Base-by-base conservation (phyloP, 2,329 filamentous ascomycete genomes). In the Berkeleyomyces basicola region DNA sequence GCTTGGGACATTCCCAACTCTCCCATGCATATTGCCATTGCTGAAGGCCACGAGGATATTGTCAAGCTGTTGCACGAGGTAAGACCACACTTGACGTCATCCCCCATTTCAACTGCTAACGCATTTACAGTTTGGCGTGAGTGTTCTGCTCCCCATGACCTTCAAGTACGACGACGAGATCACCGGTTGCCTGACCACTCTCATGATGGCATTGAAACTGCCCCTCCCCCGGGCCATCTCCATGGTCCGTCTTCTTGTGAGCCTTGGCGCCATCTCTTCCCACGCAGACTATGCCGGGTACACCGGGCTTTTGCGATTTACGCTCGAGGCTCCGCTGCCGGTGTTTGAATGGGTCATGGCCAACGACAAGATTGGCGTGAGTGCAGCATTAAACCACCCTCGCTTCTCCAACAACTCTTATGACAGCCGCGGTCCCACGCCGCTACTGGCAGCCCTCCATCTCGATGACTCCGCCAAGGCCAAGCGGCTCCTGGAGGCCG, bases 1-100 rank as follows among this genome's bases (percentile, higher is more conserved):
- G 82, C 88, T 1, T 95, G 90, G 90, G 89, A 95, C 68, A 80
- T 78, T 4, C 82, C 84, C 3, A 82, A 83, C 63, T 87, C 86
- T 10, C 83, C 90, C 1, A 77, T 95, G 4, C 90, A 95, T 70
- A 78, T 90, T 37, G 90, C 90, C 6, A 90, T 95, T 65, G 71
- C 88, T 1, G 81, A 82, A 65, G 88, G 88, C 0, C 84, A 92
- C 67, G 75, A 80, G 36, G 79, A 86, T 3, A 80, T 84, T 9
- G 87, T 92, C 11, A 81, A 84, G 63, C 72, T 82, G 33, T 79
- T 95, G 5, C 86, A 87, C 61, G 77, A 83, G 53, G 79, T 79
- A 69, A 70, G 73, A 68, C 53, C 23, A 31, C 16, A 37, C 5
- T 37, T 14, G 11, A 10, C 7, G 1, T 40, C 16, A 16, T 7